Percentiles rank a stretch among this genome's conserved stretches.
These are phyloP conservation scores for Neurospora sp. DNA, from an alignment of 2,329 filamentous ascomycete genomes.

Conservation along the genomic window DNA sequence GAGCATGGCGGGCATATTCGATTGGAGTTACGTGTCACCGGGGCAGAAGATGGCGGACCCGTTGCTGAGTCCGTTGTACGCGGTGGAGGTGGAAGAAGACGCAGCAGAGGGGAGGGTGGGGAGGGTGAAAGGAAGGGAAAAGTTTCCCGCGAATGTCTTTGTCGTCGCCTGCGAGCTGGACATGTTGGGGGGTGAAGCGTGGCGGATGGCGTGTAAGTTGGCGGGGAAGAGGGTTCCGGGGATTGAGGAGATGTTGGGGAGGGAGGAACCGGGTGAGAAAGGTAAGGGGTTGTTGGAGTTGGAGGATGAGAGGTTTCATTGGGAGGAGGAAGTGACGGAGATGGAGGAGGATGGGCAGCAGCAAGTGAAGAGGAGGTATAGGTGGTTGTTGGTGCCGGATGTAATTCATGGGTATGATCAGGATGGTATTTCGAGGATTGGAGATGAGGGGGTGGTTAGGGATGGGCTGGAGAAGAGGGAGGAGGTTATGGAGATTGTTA, in stretches of 20 bases:
- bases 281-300: conserved; percentile 13
- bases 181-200: conserved; percentile 33
- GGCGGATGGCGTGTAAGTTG: conserved; percentile 27
- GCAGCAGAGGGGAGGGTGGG: not conserved
- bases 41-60: conserved; percentile 27
- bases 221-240: conserved; percentile 22
- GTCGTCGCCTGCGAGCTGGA: conserved; percentile 36
- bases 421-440: conserved; percentile 10
- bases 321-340: conserved; percentile 11
- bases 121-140: conserved; percentile 11
- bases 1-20: conserved; percentile 23
- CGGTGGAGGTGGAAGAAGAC: conserved; percentile 2
- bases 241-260: conserved; percentile 20
- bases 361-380: conserved; percentile 7
- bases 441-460: conserved; percentile 15
- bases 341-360: conserved; percentile 10
- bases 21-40: conserved; percentile 31
- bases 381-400: conserved; percentile 26
- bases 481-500: conserved; percentile 18
- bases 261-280: conserved; percentile 12
- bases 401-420: conserved; percentile 23
- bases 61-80: conserved; percentile 30
- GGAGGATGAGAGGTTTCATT: conserved; percentile 22
- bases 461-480: conserved; percentile 19
- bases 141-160: conserved; percentile 33